Conservation (phyloP, 805 yeast genomes). For the Naumovozyma dairenensis region DNA sequence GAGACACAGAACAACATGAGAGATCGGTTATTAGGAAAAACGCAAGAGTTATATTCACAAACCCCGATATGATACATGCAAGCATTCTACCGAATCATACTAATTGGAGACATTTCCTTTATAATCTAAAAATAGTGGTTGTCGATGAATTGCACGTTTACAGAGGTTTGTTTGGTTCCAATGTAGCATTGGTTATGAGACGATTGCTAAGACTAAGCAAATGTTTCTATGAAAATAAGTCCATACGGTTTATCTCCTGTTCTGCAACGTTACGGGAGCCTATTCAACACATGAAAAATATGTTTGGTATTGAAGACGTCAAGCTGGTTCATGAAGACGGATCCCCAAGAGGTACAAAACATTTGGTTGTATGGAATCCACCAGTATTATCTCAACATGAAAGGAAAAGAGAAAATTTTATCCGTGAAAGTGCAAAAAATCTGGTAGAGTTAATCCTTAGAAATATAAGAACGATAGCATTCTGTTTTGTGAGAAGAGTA, state of each 20-base stretch:
- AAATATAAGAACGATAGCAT: constrained; percentile 74
- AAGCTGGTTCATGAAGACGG: constrained; percentile 70
- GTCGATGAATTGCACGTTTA: constrained; percentile 84
- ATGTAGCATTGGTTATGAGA: constrained; percentile 78
- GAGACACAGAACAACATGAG: constrained; percentile 65
- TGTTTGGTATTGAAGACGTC: constrained; percentile 60
- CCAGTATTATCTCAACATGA: constrained; percentile 50
- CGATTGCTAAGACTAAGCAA: constrained; percentile 52
- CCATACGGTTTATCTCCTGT: constrained; percentile 68
- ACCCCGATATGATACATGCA: constrained; percentile 89
- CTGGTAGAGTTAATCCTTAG: constrained; percentile 53
- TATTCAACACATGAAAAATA: constrained; percentile 51
- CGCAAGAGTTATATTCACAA: constrained; percentile 80
- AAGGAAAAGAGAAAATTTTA: constrained; percentile 57
- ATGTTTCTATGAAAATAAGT: constrained; percentile 31
- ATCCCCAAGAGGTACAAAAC: constrained; percentile 74
- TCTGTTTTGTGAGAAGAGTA: constrained; percentile 75
- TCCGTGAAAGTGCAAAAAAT: constrained; percentile 66
- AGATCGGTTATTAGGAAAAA: constrained; percentile 46
- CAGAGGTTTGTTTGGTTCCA: constrained; percentile 85
- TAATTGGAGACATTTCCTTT: constrained; percentile 62
- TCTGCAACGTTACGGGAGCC: constrained; percentile 89
- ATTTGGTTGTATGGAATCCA: constrained; percentile 76
- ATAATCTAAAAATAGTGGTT: constrained; percentile 58
- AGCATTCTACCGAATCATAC: constrained; percentile 72